phyloP scores from a whole-genome alignment of 208 protist genomes.

The Leishmania turanica region DNA sequence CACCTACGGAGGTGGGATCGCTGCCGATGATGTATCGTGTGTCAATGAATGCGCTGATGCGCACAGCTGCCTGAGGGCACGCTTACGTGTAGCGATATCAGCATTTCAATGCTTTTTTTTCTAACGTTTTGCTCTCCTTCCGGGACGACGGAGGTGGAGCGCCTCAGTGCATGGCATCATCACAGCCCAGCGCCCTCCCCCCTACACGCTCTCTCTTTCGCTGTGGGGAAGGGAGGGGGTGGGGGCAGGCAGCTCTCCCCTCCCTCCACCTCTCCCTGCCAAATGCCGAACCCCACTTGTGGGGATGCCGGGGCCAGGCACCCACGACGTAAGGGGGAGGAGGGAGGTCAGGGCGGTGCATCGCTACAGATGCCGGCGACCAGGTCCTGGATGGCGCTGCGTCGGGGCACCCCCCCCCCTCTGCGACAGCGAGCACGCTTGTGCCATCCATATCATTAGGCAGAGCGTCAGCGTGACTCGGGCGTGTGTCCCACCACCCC shows the following conservation, averaged over 20 bases:
- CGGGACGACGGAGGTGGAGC: background rate
- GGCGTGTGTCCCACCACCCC: no score
- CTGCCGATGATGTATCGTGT: constrained; percentile 3
- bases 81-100: background rate
- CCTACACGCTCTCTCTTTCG: no score
- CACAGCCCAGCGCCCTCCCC: background rate
- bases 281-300: background rate
- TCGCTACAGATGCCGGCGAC: background rate
- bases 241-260: background rate
- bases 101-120: background rate
- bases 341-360: background rate
- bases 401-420: background rate
- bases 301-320: background rate
- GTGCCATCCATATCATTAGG: background rate
- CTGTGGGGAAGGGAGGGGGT: no score
- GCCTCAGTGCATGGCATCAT: background rate
- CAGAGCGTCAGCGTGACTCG: background rate
- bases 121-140: background rate
- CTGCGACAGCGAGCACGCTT: background rate
- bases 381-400: background rate
- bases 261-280: background rate
- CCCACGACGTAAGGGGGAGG: background rate
- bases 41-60: background rate
- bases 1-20: background rate
- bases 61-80: background rate